These are phyloP conservation scores for Coemansia sp. DNA, from an alignment of 192 early-diverging fungal species.

Conservation along the genomic window DNA sequence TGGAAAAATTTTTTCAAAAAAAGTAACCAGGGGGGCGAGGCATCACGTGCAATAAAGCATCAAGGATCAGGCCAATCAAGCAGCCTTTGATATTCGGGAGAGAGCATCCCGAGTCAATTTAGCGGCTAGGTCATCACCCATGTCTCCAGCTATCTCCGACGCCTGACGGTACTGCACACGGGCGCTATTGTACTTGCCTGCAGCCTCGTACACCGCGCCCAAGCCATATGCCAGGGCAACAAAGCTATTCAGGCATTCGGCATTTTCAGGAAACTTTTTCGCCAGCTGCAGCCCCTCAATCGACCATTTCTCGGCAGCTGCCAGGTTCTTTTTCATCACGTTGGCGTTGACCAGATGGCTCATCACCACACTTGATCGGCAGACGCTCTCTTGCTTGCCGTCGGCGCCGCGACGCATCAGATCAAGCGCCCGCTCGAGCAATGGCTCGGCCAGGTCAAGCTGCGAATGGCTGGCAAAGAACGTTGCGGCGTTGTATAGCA, in stretches of 20 bases:
- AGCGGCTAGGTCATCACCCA: constrained; percentile 26
- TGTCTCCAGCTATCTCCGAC: constrained; percentile 19
- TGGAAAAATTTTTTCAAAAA: not conserved
- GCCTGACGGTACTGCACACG: constrained; percentile 51
- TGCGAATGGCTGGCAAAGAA: constrained; percentile 37
- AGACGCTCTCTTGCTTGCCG: constrained; percentile 29
- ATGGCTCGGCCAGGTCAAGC: constrained; percentile 37
- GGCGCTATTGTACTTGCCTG: constrained; percentile 27
- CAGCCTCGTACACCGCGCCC: constrained; percentile 46
- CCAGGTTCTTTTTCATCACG: constrained; percentile 24
- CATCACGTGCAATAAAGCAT: constrained; percentile 8
- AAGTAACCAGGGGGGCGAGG: constrained; percentile 1
- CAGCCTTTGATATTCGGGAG: constrained; percentile 8
- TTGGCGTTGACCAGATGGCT: constrained; percentile 51
- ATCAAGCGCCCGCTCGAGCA: constrained; percentile 49
- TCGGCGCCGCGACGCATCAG: constrained; percentile 38
- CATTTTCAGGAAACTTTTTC: constrained; percentile 37
- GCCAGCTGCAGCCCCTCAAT: constrained; percentile 45
- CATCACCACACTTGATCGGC: constrained; percentile 45
- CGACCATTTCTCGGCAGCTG: constrained; percentile 32
- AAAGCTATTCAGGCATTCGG: constrained; percentile 50
- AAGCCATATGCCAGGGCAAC: constrained; percentile 46
- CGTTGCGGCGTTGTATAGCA: constrained; percentile 51
- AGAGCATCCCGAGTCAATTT: constrained; percentile 27
- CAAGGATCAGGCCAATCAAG: constrained; percentile 5